These are phyloP conservation scores for Pisolithus albus DNA, from an alignment of 768 basidiomycete genomes.

Conservation along the genomic window DNA sequence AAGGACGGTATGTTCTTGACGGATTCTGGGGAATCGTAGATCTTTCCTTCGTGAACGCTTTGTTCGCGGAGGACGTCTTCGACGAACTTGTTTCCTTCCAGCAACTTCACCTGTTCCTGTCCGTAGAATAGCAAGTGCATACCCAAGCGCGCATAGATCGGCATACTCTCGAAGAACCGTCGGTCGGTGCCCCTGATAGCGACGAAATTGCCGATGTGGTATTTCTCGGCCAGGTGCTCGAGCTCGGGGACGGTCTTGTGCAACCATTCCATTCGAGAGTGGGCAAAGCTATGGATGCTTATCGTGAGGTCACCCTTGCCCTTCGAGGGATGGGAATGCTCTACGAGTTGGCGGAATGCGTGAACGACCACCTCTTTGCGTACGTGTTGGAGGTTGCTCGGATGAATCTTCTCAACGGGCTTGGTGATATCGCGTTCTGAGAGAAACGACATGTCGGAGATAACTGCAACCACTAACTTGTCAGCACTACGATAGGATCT, in stretches of 20 bases:
- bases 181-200: constrained; percentile 39
- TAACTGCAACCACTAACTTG: background rate
- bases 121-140: constrained; percentile 76
- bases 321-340: constrained; percentile 8
- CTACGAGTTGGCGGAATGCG: constrained; percentile 16
- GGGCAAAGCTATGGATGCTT: constrained; percentile 30
- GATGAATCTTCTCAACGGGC: constrained; percentile 25
- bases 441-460: background rate
- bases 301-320: constrained; percentile 12
- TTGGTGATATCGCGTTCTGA: constrained; percentile 13
- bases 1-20: constrained; percentile 49
- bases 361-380: constrained; percentile 16
- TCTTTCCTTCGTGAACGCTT: constrained; percentile 49
- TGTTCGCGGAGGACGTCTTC: constrained; percentile 48
- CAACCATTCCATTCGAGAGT: constrained; percentile 33
- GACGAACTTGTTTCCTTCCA: constrained; percentile 40
- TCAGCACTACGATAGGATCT: background rate
- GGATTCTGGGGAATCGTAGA: constrained; percentile 49
- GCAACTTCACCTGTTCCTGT: constrained; percentile 39
- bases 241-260: constrained; percentile 48
- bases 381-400: constrained; percentile 10
- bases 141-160: constrained; percentile 59
- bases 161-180: constrained; percentile 69
- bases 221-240: constrained; percentile 43
- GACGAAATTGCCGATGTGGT: constrained; percentile 58